Evolutionary conservation across 202 grass and related monocot genomes (phyloP), one percentile per base, ranked within the genome.

Genomic region (Panicum virgatum): DNA sequence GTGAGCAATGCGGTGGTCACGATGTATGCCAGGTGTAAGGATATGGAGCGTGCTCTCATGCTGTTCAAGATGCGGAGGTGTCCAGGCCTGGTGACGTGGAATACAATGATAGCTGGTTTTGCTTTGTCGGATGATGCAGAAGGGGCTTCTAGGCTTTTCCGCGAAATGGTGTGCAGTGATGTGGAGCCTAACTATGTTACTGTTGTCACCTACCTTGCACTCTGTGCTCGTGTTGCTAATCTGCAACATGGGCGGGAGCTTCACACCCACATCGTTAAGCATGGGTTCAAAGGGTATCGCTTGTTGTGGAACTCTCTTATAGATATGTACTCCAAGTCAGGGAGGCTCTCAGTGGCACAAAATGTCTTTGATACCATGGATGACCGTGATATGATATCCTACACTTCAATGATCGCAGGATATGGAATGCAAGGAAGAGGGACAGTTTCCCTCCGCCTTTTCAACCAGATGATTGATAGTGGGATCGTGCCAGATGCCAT

Each of bases 351-450:
- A 4, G 66, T 85, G 42, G 92, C 92, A 15, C 89, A 80, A 37
- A 91, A 86, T 67, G 83, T 94, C 54, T 94, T 94, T 58, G 68
- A 89, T 78, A 75, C 79, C 25, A 94, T 91, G 80, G 79, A 77
- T 51, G 86, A 79, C 45, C 81, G 40, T 68, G 92, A 94, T 66
- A 88, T 87, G 72, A 86, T 94, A 73, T 86, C 92, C 16, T 94
- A 85, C 79, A 94, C 92, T 34, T 87, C 87, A 56, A 83, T 94
- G 84, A 87, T 94, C 80, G 78, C 83, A 50, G 92, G 86, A 30
- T 94, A 89, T 62, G 89, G 92, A 50, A 94, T 89, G 85, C 86
- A 87, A 69, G 86, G 92, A 72, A 88, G 92, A 81, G 92, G 92
- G 76, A 22, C 66, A 36, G 63, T 76, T 85, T 76, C 89, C 15